A percentile compares a stretch with the other conserved stretches of the same genome.
Evolutionary conservation across 257 asterid genomes (phyloP).

Genomic region (Sherardia arvensis): DNA sequence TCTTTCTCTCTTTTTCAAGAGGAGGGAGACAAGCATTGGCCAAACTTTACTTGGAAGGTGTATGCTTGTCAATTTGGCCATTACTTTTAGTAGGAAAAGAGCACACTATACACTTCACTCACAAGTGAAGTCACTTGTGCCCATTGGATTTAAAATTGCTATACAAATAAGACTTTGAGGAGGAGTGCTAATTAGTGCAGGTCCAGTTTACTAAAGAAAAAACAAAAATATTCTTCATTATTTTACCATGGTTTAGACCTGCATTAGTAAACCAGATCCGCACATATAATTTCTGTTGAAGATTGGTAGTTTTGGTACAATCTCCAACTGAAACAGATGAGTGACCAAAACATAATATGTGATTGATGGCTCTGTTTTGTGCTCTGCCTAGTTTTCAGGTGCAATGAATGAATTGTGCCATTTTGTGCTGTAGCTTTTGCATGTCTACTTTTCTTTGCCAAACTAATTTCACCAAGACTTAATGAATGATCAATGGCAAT

Average conservation of each 20-base stretch:
- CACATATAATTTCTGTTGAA: no score
- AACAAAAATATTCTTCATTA: no score
- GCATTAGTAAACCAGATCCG: no score
- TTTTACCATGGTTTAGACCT: no score
- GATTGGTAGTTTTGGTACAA: constrained; percentile 1
- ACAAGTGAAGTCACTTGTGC: constrained; percentile 41
- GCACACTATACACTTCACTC: constrained; percentile 31
- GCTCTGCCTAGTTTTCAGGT: constrained; percentile 3
- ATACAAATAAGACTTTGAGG: background rate
- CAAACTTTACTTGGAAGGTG: constrained; percentile 34
- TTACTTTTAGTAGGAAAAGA: constrained; percentile 24
- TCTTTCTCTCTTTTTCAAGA: background rate
- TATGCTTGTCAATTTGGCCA: constrained; percentile 40
- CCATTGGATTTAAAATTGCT: constrained; percentile 11
- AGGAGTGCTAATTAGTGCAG: no score
- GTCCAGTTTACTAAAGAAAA: no score
- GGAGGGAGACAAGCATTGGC: constrained; percentile 40
- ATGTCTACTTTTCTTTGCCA: background rate
- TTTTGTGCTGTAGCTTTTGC: background rate
- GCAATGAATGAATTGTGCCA: constrained; percentile 8
- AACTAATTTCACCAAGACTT: background rate
- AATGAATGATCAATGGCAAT: background rate
- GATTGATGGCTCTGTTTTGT: constrained; percentile 1
- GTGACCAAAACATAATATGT: background rate
- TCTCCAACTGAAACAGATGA: background rate